These are phyloP conservation scores for Trypanosoma mega DNA, from an alignment of 208 protist genomes.

Conservation along the genomic window DNA sequence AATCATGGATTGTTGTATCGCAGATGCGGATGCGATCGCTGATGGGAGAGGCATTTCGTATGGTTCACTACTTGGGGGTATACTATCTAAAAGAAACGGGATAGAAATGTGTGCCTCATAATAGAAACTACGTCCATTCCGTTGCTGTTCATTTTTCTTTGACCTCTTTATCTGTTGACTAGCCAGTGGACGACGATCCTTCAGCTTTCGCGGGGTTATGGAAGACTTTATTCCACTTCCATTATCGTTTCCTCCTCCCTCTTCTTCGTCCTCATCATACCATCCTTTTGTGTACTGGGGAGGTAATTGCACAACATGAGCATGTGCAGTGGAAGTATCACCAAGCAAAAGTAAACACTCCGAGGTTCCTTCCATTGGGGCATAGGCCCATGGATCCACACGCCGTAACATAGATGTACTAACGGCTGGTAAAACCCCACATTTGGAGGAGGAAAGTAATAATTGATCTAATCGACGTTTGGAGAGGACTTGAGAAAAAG, in stretches of 20 bases:
- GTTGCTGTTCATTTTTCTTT: constrained; percentile 4
- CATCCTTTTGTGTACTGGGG: constrained; percentile 1
- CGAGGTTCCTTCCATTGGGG: constrained; percentile 30
- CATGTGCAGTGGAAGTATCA: constrained; percentile 34
- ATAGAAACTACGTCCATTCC: constrained; percentile 38
- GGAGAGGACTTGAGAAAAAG: constrained; percentile 33
- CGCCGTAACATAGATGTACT: constrained; percentile 55
- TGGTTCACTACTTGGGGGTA: constrained; percentile 3
- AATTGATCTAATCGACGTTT: constrained; percentile 33
- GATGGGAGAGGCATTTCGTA: constrained; percentile 1
- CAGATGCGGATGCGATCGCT: neutral
- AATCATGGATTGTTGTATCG: constrained; percentile 17
- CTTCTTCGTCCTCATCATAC: constrained; percentile 6
- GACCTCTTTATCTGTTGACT: neutral
- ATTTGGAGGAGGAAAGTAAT: constrained; percentile 30
- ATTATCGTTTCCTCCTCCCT: too few relatives aligned
- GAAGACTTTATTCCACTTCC: too few relatives aligned
- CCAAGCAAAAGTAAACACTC: constrained; percentile 43
- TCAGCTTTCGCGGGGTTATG: too few relatives aligned
- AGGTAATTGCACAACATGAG: constrained; percentile 25
- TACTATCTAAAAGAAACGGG: constrained; percentile 37
- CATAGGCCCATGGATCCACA: constrained; percentile 52
- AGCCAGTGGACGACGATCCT: too few relatives aligned
- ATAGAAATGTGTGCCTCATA: constrained; percentile 75
- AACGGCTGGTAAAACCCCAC: constrained; percentile 53